Conservation (phyloP, 2,329 filamentous ascomycete genomes). For the Byssochlamys sp. region DNA sequence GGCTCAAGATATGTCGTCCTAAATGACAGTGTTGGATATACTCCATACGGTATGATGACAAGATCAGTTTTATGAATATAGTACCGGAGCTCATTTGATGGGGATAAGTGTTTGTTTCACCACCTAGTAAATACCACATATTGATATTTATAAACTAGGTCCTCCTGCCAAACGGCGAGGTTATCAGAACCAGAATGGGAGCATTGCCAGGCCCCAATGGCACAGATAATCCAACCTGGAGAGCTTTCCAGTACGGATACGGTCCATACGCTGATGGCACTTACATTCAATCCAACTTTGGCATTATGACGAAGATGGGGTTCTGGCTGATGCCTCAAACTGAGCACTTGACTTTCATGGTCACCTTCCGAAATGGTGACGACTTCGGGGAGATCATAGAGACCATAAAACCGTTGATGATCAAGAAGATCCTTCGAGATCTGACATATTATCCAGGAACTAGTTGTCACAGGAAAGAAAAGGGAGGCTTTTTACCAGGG, state of each 20-base stretch:
- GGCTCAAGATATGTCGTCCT: conserved; percentile 11
- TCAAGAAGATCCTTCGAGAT: conserved; percentile 19
- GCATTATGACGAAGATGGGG: conserved; percentile 14
- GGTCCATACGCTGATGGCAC: conserved; percentile 29
- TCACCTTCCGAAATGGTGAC: conserved; percentile 30
- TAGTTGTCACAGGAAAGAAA: conserved; percentile 20
- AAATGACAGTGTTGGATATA: conserved; percentile 29
- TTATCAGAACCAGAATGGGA: conserved; percentile 35
- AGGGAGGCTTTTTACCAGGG: conserved; percentile 17
- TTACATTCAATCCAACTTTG: conserved; percentile 13
- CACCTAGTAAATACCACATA: neutral
- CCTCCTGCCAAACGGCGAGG: conserved; percentile 30
- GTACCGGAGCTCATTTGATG: conserved; percentile 7
- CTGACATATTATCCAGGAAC: conserved; percentile 22
- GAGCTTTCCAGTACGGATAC: conserved; percentile 18
- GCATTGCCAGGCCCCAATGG: conserved; percentile 12
- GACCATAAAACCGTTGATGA: conserved; percentile 25
- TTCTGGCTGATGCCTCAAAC: conserved; percentile 26
- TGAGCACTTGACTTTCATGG: conserved; percentile 31
- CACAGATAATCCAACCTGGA: conserved; percentile 26
- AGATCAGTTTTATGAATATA: neutral
- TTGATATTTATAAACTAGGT: conserved; percentile 11
- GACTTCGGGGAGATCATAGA: conserved; percentile 29
- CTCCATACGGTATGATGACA: conserved; percentile 17
- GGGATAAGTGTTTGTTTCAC: conserved; percentile 11